phyloP scores from a whole-genome alignment of 768 basidiomycete genomes.

The Boletus rufocinnamomeus region DNA sequence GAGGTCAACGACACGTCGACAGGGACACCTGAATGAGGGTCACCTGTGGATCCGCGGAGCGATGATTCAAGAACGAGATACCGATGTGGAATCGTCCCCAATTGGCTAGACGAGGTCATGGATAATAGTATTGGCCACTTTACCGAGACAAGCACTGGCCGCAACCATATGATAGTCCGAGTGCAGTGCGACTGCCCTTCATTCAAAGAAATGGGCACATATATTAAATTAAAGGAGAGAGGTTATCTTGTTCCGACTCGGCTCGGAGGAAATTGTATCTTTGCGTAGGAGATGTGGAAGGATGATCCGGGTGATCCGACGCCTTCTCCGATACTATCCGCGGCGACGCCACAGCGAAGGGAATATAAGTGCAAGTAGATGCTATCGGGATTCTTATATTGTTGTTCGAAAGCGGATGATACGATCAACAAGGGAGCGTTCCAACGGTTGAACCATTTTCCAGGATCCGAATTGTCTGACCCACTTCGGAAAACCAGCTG shows the following conservation, averaged over 20 bases:
- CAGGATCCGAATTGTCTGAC: slow-evolving; percentile 61
- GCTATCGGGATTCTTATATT: background rate
- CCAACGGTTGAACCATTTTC: slow-evolving; percentile 53
- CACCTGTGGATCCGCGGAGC: too few relatives aligned
- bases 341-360: background rate
- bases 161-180: background rate
- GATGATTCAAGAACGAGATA: background rate
- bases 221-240: background rate
- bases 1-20: background rate
- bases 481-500: slow-evolving; percentile 70
- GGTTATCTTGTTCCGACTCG: background rate
- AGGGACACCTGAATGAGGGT: background rate
- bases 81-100: background rate
- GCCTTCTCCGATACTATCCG: background rate
- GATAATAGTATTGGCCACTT: background rate
- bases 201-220: background rate
- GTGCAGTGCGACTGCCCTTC: background rate
- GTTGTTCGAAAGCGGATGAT: background rate
- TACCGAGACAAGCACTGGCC: background rate
- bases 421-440: slow-evolving; percentile 47
- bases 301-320: background rate
- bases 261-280: background rate
- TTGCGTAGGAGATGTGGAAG: background rate
- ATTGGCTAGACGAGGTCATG: background rate
- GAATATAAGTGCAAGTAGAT: too few relatives aligned